These are phyloP conservation scores for Aspergillus ibericus DNA, from an alignment of 2,329 filamentous ascomycete genomes.

Conservation along the genomic window DNA sequence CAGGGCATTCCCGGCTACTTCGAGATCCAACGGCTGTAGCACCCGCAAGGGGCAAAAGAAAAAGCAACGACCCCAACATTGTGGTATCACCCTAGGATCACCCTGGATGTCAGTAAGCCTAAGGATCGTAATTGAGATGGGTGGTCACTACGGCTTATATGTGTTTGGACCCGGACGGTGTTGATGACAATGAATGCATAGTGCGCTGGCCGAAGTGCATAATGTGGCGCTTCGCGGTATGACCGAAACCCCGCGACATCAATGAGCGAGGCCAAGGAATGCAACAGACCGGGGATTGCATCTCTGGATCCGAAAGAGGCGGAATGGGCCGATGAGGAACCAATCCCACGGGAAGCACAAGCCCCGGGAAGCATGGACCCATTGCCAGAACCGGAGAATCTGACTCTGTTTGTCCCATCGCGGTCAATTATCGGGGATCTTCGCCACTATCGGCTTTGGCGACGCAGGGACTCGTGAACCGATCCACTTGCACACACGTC, in stretches of 20 bases:
- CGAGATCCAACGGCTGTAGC: slow-evolving; percentile 25
- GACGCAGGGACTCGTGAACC: neutral
- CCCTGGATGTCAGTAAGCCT: neutral
- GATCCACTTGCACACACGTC: neutral
- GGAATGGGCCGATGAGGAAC: neutral
- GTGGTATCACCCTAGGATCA: slow-evolving; percentile 2
- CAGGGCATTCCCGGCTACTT: slow-evolving; percentile 32
- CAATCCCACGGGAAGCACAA: neutral
- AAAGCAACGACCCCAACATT: slow-evolving; percentile 29
- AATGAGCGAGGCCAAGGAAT: slow-evolving; percentile 1
- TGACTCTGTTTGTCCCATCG: slow-evolving; percentile 5
- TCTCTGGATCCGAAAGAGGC: neutral
- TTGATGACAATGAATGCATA: slow-evolving; percentile 3
- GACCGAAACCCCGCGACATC: slow-evolving; percentile 5
- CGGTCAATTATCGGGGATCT: slow-evolving; percentile 23
- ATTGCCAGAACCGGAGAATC: neutral
- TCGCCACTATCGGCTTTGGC: slow-evolving; percentile 9
- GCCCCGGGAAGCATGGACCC: neutral
- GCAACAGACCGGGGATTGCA: neutral
- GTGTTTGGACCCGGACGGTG: neutral
- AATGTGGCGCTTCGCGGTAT: slow-evolving; percentile 4
- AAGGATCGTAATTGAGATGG: neutral
- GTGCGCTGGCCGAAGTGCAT: neutral
- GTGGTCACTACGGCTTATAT: slow-evolving; percentile 11
- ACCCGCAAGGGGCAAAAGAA: slow-evolving; percentile 30